Conservation (phyloP, 2,329 filamentous ascomycete genomes). For the Trichoderma brevicompactum region DNA sequence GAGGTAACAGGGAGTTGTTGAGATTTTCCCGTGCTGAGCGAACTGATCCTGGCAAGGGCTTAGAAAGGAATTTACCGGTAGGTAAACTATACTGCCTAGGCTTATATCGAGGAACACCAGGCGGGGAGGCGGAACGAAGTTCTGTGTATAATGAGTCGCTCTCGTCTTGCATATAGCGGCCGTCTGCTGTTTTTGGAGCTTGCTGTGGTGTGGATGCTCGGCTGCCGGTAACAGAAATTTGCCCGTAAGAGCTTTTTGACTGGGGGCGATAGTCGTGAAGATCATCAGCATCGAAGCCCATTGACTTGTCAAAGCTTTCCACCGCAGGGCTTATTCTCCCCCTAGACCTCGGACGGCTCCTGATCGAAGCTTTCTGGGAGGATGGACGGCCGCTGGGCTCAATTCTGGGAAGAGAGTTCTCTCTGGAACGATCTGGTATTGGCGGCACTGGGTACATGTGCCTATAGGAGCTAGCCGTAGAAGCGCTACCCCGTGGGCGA, state of each 20-base stretch:
- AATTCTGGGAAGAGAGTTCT: background rate
- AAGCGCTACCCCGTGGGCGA: constrained; percentile 23
- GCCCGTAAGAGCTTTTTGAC: constrained; percentile 19
- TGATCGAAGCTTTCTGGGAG: background rate
- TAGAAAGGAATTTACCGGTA: background rate
- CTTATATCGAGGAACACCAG: constrained; percentile 26
- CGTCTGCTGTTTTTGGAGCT: constrained; percentile 20
- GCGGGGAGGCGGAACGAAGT: constrained; percentile 25
- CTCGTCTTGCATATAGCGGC: constrained; percentile 27
- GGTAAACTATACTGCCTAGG: constrained; percentile 26
- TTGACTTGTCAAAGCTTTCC: background rate
- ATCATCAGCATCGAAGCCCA: background rate
- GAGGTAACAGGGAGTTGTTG: background rate
- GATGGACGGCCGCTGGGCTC: background rate
- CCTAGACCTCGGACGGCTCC: constrained; percentile 2
- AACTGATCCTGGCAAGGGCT: constrained; percentile 16
- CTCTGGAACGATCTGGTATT: background rate
- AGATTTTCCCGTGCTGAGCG: constrained; percentile 27
- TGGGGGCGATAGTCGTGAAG: background rate
- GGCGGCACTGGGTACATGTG: background rate
- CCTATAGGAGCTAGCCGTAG: constrained; percentile 15
- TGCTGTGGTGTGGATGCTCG: constrained; percentile 8
- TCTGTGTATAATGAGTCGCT: background rate
- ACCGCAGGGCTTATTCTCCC: constrained; percentile 4
- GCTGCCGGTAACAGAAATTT: constrained; percentile 22